Evolutionary conservation across 805 yeast genomes (phyloP), one percentile per base, ranked within the genome.

Genomic region (Teunomyces cretensis): DNA sequence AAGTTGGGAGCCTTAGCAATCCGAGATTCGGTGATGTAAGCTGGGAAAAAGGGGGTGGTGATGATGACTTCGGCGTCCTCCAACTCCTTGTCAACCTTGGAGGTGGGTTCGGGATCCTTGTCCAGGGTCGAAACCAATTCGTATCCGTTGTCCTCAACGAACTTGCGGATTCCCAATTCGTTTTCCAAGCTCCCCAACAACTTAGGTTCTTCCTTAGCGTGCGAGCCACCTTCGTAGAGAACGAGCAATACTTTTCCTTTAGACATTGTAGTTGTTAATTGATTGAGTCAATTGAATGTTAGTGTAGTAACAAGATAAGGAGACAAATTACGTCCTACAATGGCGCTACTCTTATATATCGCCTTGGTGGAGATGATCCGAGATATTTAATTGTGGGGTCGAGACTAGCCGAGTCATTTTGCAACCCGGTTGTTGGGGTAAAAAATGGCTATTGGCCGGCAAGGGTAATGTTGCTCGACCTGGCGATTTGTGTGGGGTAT

Each of bases 1-100:
- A 86, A 75, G 43, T 83, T 84, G 62, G 82, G 81, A 28, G 92
- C 91, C 58, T 78, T 76, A 41, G 70, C 80, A 51, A 86, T 75
- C 57, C 92, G 76, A 55, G 81, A 84, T 47, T 74, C 72, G 44
- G 84, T 78, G 61, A 86, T 74, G 65, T 86, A 86, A 30, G 83
- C 92, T 4, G 95, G 94, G 66, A 78, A 88, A 77, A 87, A 86
- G 3, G 95, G 94, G 9, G 92, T 86, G 33, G 91, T 81, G 65
- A 87, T 86, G 57, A 86, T 78, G 42, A 86, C 74, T 54, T 86
- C 94, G 4, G 91, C 87, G 49, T 83, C 89, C 39, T 73, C 78
- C 60, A 86, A 76, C 51, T 84, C 74, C 57, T 76, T 70, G 64
- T 86, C 94, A 39, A 86, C 76, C 30, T 61, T 74, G 2, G 85